Evolutionary conservation across 768 basidiomycete species (phyloP), one percentile per base, ranked within the genome.

Genomic region (Russula abietina): DNA sequence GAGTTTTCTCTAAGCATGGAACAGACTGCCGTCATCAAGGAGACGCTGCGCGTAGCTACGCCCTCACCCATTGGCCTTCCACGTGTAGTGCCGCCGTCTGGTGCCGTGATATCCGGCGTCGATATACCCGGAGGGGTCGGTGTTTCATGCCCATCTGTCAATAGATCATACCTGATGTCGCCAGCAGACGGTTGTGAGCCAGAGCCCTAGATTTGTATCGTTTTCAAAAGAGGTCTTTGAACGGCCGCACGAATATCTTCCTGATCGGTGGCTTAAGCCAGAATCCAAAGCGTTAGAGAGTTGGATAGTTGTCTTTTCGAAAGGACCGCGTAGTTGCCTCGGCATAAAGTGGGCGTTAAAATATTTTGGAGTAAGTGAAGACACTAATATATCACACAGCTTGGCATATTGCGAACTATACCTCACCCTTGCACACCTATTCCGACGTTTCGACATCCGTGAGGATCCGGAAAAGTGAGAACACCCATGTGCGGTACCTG

Each of bases 401-500:
- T 46, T 61, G 28, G 68, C 63, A n/a, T 68, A 64, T 43, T 65
- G 65, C 56, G 62, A 68, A 51, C 50, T 70, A 10, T 63, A 70
- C 50, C 60, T 70, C 38, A 26, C 61, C 17, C 54, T 70, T 17
- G 69, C 59, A 22, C 39, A 70, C 28, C 16, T 70, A 17, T 57
- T 70, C 36, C 67, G 69, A 22, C 69, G 68, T 14, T 57, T 70
- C 7, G 62, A 68, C 9, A 57, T 70, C 58, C 41, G 43, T 32
- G 22, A 65, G 28, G 60, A 65, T 43, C 14, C 7, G 28, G n/a
- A 14, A n/a, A 63, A 49, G 62, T 63, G 39, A 51, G 48, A 7
- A 12, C 26, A 3, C 26, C 4, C 26, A 11, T 26, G 4, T 16
- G 3, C 2, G 24, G 14, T 28, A 26, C 12, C 9, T 26, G n/a